phyloP scores from a whole-genome alignment of 305 asterid genomes.

The Rubia peregrina region DNA sequence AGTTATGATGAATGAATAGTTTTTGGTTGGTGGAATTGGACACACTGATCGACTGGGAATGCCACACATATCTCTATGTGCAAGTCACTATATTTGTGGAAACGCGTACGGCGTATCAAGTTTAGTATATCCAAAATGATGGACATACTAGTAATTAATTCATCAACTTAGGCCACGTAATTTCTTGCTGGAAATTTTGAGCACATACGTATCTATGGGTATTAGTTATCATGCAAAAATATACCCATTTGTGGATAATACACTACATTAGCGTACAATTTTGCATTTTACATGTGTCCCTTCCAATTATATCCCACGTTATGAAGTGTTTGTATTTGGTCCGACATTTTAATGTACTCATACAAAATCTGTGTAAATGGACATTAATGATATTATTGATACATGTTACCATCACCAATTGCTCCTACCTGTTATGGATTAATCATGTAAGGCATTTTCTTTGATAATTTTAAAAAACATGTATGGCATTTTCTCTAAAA shows the following conservation, averaged over 20 bases:
- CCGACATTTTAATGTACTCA: neutral
- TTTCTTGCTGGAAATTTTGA: slow-evolving; percentile 3
- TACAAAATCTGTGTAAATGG: neutral
- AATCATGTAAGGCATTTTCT: too few relatives aligned
- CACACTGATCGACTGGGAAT: too few relatives aligned
- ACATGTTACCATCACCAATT: neutral
- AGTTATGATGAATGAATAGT: neutral
- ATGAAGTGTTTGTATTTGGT: neutral
- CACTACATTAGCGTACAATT: neutral
- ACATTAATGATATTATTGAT: neutral
- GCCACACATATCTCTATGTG: too few relatives aligned
- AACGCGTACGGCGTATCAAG: slow-evolving; percentile 11
- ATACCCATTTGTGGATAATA: neutral
- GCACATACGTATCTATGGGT: neutral
- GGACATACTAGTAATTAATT: neutral
- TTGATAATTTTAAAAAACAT: too few relatives aligned
- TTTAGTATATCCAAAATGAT: neutral
- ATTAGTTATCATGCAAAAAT: neutral
- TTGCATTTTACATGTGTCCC: slow-evolving; percentile 2
- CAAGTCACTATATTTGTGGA: neutral
- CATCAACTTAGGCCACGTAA: slow-evolving; percentile 6
- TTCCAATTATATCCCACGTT: neutral
- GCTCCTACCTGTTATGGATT: too few relatives aligned
- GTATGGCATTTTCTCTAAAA: too few relatives aligned
- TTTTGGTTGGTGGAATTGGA: neutral